These are phyloP conservation scores for Coemansia sp. DNA, from an alignment of 192 early-diverging fungal species.

Conservation along the genomic window DNA sequence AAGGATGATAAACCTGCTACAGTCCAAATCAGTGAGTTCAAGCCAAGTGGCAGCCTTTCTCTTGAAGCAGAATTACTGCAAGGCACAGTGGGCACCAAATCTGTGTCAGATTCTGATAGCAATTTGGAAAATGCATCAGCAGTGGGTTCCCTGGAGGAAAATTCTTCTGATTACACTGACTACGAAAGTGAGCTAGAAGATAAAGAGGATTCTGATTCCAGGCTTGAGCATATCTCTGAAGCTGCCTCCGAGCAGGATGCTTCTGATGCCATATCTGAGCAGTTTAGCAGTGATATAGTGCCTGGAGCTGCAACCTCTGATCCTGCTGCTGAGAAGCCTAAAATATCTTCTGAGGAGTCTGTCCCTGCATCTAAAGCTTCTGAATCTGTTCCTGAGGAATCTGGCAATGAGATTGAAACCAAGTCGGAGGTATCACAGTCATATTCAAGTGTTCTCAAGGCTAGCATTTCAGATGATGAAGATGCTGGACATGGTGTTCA, in stretches of 20 bases:
- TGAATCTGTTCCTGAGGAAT: not conserved
- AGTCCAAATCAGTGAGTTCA: not conserved
- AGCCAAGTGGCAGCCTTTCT: not conserved
- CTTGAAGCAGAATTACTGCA: not conserved
- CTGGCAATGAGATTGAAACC: not conserved
- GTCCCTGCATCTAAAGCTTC: not conserved
- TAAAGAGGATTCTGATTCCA: not conserved
- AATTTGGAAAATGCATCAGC: not conserved
- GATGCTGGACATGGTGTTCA: not conserved
- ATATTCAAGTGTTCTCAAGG: slow-evolving; percentile 14
- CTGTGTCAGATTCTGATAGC: not conserved
- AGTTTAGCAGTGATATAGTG: too few relatives aligned
- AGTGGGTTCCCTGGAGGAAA: not conserved
- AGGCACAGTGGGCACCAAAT: not conserved
- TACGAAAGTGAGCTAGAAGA: not conserved
- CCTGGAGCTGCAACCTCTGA: too few relatives aligned
- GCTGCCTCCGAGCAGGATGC: too few relatives aligned
- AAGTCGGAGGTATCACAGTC: not conserved
- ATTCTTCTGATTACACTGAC: slow-evolving; percentile 1
- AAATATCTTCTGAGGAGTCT: too few relatives aligned
- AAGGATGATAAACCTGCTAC: too few relatives aligned
- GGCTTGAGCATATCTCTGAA: too few relatives aligned
- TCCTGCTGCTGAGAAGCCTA: too few relatives aligned
- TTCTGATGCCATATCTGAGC: too few relatives aligned
- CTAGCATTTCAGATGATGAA: not conserved